These are phyloP conservation scores for Phellinidium pouzarii DNA, from an alignment of 1,284 basidiomycete genomes.

Conservation along the genomic window DNA sequence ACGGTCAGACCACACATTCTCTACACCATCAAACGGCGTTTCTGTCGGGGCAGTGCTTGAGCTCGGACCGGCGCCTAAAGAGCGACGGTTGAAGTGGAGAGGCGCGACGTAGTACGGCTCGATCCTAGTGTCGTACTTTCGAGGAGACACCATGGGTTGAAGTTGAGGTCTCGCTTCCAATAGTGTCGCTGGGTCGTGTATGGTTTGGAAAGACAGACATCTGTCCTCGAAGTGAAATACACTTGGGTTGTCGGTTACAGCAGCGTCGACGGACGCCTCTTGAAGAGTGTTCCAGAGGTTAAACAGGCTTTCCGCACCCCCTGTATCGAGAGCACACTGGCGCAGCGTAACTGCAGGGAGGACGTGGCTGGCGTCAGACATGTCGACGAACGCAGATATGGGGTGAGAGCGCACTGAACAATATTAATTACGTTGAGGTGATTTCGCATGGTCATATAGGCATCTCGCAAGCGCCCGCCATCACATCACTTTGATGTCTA, in stretches of 20 bases:
- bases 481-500: neutral
- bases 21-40: too few species aligned
- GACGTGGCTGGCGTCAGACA: neutral
- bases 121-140: neutral
- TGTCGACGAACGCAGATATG: neutral
- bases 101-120: neutral
- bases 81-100: neutral
- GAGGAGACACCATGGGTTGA: neutral
- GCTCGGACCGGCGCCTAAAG: neutral
- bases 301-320: neutral
- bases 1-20: too few species aligned
- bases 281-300: conserved; percentile 10
- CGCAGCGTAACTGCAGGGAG: neutral
- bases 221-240: conserved; percentile 12
- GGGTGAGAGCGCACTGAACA: neutral
- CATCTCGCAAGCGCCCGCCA: neutral
- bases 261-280: conserved; percentile 10
- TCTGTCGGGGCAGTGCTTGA: neutral
- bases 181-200: conserved; percentile 2
- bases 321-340: neutral
- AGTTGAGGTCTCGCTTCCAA: neutral
- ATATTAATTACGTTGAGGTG: neutral
- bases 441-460: neutral
- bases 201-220: conserved; percentile 11
- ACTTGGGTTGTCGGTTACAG: neutral